Conservation (phyloP, 495 filamentous ascomycete species). For the Aspergillus olivimuriae region DNA sequence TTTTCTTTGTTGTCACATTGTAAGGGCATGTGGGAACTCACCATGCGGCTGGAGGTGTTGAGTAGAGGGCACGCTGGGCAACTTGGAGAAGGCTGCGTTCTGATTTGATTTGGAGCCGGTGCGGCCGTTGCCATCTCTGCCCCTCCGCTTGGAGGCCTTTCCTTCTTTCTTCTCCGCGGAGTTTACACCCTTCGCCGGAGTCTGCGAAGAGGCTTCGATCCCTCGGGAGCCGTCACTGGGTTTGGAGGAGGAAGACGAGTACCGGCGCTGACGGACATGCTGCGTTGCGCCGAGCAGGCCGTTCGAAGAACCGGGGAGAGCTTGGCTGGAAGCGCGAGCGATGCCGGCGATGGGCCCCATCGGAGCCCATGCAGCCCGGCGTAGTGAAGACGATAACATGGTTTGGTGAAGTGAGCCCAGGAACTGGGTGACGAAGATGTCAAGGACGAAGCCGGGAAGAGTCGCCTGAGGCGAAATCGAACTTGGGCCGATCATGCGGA, state of each 20-base stretch:
- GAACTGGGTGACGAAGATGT: conserved; percentile 20
- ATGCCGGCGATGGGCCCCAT: conserved; percentile 33
- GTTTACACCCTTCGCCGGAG: conserved; percentile 36
- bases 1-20: neutral
- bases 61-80: conserved; percentile 81
- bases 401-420: conserved; percentile 21
- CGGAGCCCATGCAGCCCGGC: conserved; percentile 40
- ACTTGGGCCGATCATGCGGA: conserved; percentile 38
- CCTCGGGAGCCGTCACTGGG: conserved; percentile 41
- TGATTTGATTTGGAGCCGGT: conserved; percentile 33
- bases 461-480: conserved; percentile 36
- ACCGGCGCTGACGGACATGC: conserved; percentile 44
- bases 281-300: conserved; percentile 26
- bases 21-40: conserved; percentile 27
- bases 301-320: conserved; percentile 26
- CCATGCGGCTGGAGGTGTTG: conserved; percentile 70
- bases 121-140: conserved; percentile 32
- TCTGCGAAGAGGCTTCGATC: conserved; percentile 34
- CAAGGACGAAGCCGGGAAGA: conserved; percentile 16
- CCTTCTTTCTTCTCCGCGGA: conserved; percentile 29
- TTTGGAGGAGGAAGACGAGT: conserved; percentile 50
- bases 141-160: conserved; percentile 30
- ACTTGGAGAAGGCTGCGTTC: conserved; percentile 44
- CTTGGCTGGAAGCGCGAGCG: conserved; percentile 21
- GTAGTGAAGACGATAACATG: conserved; percentile 47